Evolutionary conservation across 306 rosid genomes (phyloP), one percentile per base, ranked within the genome.

Genomic region (Sesbania bispinosa): DNA sequence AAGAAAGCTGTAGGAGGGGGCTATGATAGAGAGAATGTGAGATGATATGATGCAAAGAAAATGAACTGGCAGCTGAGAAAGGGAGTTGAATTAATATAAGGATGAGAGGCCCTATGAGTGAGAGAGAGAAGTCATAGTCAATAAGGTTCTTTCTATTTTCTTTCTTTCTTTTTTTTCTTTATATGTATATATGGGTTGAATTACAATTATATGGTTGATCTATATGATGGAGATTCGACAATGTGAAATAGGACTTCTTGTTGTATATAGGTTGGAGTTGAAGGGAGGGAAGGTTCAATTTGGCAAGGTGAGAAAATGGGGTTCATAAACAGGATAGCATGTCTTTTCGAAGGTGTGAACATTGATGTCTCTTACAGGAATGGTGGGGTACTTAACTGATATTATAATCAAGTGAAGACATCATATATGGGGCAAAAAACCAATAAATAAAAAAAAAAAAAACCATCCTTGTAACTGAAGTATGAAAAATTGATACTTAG

Each of bases 21-120:
- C 69, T 62, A 77, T 20, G 83, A 75, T 61, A 60, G 77, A 78
- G 67, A 82, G 76, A 63, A 75, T 57, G 33, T 42, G 72, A 54
- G 80, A 69, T 69, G 78, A 75, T 36, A 64, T 71, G 62, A 79
- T 45, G 70, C 65, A 68, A 42, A 27, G 85, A 79, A 76, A 79
- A 69, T 82, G 86, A 76, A 80, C 74, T 82, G 61, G 83, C 77
- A 79, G 68, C 83, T 79, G 76, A 76, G 85, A 68, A 57, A 76
- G 74, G 77, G 73, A 82, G 83, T 79, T 73, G 86, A 73, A 78
- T 83, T 79, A 82, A 85, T 82, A 82, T 77, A 79, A 67, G 73
- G 71, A 74, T 11, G 1, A 59, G 10, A 10, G 84, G 43, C 54
- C 80, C 83, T 76, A 75, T 41, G 57, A 45, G 29, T 10, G 2